Base-by-base conservation (phyloP, 2,329 filamentous ascomycete species). In the Akanthomyces lecanii region DNA sequence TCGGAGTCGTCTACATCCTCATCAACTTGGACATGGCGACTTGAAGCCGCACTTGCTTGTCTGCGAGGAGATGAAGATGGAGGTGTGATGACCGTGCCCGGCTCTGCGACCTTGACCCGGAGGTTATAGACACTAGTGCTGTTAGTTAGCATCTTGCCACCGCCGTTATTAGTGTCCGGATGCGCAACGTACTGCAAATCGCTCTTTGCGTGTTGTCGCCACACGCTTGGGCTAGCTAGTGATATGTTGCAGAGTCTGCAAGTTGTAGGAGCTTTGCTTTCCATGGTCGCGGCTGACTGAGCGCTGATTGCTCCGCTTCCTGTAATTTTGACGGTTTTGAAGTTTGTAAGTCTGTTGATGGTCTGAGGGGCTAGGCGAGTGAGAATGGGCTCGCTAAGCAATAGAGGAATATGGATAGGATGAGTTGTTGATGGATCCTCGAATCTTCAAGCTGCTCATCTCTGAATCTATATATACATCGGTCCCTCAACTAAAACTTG, bases 121-220 rank as follows among this genome's bases (percentile, higher is more conserved):
- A 70, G 65, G 30, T 68, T 69, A 28, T 70, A 68, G 48, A 71
- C 65, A 52, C 69, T 71, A 48, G 40, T 48, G 58, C 45, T 54
- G 57, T 10, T 11, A 42, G 52, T 44, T 42, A n/a, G 42, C 21
- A 7, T 30, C 21, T 21, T 28, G 25, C 8, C 36, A 16, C 14
- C 23, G 6, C 10, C 33, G 33, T 36, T 10, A 3, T 18, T 21
- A 28, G 38, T 21, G 33, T 4, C 5, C 28, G 5, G 21, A 5
- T 51, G 47, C 18, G 33, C 5, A 5, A 63, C 68, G 8, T 66
- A 69, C 68, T 70, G 68, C 60, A 36, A 65, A 16, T 69, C 68
- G 48, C 63, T 69, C 58, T 70, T 70, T 54, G 67, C 63, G 50
- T 70, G 68, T 52, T 67, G 59, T 53, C 67, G 65, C 67, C 67